A percentile compares a stretch with the other conserved stretches of the same genome.
Evolutionary conservation across 306 rosid genomes (phyloP).

Genomic region (Cicer pinnatifidum): DNA sequence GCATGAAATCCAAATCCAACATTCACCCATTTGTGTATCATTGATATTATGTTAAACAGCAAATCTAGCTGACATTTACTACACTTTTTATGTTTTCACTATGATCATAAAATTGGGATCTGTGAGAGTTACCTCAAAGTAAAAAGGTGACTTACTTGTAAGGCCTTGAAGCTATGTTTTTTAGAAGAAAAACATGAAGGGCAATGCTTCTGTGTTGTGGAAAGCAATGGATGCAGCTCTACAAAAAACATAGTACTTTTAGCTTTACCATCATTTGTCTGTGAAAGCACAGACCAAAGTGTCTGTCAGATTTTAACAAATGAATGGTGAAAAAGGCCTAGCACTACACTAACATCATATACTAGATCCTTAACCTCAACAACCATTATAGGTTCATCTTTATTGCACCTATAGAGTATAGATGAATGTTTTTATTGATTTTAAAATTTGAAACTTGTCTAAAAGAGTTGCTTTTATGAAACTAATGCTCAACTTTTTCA

Average conservation of each 20-base stretch:
- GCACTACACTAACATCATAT: conserved; percentile 35
- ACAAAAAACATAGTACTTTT: conserved; percentile 46
- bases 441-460: conserved; percentile 37
- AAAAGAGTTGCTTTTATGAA: conserved; percentile 44
- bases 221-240: conserved; percentile 50
- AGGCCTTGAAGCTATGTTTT: conserved; percentile 48
- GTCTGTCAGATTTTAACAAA: conserved; percentile 54
- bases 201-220: conserved; percentile 48
- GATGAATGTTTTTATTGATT: not conserved
- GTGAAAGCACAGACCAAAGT: conserved; percentile 71
- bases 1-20: too few species aligned
- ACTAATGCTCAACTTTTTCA: conserved; percentile 41
- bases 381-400: conserved; percentile 38
- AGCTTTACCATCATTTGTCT: conserved; percentile 58
- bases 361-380: conserved; percentile 31
- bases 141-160: conserved; percentile 45
- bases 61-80: conserved; percentile 47
- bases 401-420: conserved; percentile 14
- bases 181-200: conserved; percentile 55
- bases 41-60: conserved; percentile 37
- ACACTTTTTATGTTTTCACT: conserved; percentile 48
- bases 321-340: conserved; percentile 52
- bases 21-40: not conserved
- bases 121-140: conserved; percentile 47
- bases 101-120: conserved; percentile 52